These are phyloP conservation scores for Dioscorea dumetorum DNA, from an alignment of 106 monocot genomes.

Conservation along the genomic window DNA sequence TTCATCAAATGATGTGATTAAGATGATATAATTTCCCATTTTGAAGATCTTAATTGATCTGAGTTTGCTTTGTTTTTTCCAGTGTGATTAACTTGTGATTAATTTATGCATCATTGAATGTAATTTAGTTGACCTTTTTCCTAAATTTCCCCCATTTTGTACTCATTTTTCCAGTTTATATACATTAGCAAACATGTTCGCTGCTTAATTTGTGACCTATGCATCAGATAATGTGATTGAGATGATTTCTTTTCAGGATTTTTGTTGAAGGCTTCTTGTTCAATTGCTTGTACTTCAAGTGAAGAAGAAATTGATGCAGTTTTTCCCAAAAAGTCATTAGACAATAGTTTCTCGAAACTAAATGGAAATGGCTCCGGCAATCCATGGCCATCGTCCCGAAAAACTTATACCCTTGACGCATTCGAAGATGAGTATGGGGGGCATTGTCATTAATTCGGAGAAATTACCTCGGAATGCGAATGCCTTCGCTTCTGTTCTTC, in stretches of 20 bases:
- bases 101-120: no score
- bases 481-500: conserved; percentile 40
- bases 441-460: conserved; percentile 53
- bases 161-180: no score
- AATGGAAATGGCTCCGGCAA: conserved; percentile 8
- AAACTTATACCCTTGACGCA: conserved; percentile 45
- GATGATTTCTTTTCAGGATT: conserved; percentile 15
- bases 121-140: no score
- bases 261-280: conserved; percentile 20
- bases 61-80: no score
- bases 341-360: conserved; percentile 10
- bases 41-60: no score
- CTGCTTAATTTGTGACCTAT: no score
- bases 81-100: no score
- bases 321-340: conserved; percentile 7
- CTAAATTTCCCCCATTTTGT: no score
- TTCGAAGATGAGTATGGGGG: conserved; percentile 82
- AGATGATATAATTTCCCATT: no score
- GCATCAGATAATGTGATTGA: background rate
- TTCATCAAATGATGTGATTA: no score
- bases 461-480: conserved; percentile 40
- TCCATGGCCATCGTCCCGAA: conserved; percentile 9
- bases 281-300: conserved; percentile 16
- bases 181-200: no score
- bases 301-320: conserved; percentile 21